These are phyloP conservation scores for Austroboletus niveus DNA, from an alignment of 1,284 basidiomycete species.

Conservation along the genomic window DNA sequence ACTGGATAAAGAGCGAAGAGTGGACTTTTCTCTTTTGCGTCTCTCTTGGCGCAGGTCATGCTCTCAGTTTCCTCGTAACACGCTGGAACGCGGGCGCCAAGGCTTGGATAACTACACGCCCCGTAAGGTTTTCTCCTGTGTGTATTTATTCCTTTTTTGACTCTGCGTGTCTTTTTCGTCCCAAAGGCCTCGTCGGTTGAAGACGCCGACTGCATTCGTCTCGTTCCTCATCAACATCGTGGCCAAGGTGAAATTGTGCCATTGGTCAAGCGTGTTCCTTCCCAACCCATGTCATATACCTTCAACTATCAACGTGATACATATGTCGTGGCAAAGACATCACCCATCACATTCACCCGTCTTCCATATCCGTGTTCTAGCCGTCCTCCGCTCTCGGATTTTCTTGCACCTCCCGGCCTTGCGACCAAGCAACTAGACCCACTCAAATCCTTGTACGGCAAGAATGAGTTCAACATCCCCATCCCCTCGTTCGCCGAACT, in stretches of 20 bases:
- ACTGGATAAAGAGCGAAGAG: slow-evolving; percentile 90
- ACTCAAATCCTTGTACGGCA: slow-evolving; percentile 71
- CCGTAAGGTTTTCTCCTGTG: slow-evolving; percentile 39
- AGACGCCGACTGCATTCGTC: slow-evolving; percentile 79
- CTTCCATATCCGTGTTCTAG: slow-evolving; percentile 89
- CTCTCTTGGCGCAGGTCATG: slow-evolving; percentile 82
- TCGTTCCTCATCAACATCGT: slow-evolving; percentile 83
- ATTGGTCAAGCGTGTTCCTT: slow-evolving; percentile 61
- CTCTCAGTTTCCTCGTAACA: slow-evolving; percentile 89
- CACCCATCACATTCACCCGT: slow-evolving; percentile 70
- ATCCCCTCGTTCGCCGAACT: slow-evolving; percentile 89
- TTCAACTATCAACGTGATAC: slow-evolving; percentile 98
- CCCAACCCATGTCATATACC: slow-evolving; percentile 65
- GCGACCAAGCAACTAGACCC: slow-evolving; percentile 41
- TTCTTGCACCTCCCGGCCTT: slow-evolving; percentile 56
- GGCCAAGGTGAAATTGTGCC: slow-evolving; percentile 91
- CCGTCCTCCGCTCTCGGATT: slow-evolving; percentile 69
- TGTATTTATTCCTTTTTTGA: slow-evolving; percentile 3
- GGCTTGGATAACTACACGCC: slow-evolving; percentile 75
- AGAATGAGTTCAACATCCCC: slow-evolving; percentile 94
- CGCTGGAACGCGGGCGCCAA: slow-evolving; percentile 85
- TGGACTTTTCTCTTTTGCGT: slow-evolving; percentile 96
- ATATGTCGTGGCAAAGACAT: slow-evolving; percentile 69
- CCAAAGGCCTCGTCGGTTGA: slow-evolving; percentile 62
- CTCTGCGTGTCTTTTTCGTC: not conserved